Evolutionary conservation across 345 rosid genomes (phyloP), one percentile per base, ranked within the genome.

Genomic region (Eucalyptus pauciflora): DNA sequence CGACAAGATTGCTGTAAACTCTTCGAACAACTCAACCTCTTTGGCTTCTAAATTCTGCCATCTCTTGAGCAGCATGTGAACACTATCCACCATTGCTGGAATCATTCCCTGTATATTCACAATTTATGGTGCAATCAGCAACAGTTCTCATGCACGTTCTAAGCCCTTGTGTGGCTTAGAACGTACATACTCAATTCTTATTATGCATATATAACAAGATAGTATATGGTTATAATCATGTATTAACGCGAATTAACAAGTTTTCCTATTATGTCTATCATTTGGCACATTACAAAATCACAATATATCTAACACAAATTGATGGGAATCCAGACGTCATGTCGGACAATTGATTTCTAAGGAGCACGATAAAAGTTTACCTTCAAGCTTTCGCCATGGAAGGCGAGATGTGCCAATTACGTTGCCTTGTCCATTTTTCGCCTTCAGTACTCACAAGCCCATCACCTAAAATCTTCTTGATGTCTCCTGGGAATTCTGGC

Each of bases 331-430:
- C 10, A 15, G 5, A n/a, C 5, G 5, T n/a, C 27, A 7, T 22
- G 12, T 22, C 27, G 5, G 41, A 67, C 18, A 33, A n/a, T 69
- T 31, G 43, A 69, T 16, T 69, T 69, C 43, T 31, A 31, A 69
- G 43, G 43, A 69, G 24, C 76, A 67, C 20, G 2, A 67, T 67
- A 14, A n/a, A 67, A 67, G 22, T 33, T 50, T 90, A 92, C 94
- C 87, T 89, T 92, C 88, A 95, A 90, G 91, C 91, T 86, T 62
- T 94, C 94, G 2, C 92, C 92, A 90, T 92, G 94, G 89, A 94
- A 94, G 54, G 94, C 94, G 41, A 89, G 90, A 87, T 91, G 92
- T 37, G 95, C 93, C 46, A 94, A 88, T 88, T 94, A 49, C 93
- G 93, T 45, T 87, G 89, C 90, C 86, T 92, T 3, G 7, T 25